Evolutionary conservation across 176 grass and related monocot species (phyloP).

Genomic region (Avena sativa): DNA sequence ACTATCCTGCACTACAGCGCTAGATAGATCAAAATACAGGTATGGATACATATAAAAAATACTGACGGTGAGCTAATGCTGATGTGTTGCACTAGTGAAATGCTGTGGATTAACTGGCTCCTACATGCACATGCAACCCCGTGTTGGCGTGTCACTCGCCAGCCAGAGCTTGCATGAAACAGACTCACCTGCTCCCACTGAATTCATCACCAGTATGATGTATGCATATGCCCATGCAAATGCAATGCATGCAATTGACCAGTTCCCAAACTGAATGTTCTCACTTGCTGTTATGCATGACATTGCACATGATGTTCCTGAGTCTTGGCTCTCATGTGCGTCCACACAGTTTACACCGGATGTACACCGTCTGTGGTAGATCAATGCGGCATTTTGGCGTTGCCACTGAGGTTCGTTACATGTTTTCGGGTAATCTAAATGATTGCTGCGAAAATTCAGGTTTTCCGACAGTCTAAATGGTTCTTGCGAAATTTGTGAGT

Average conservation of each 20-base stretch:
- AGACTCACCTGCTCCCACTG: slow-evolving; percentile 49
- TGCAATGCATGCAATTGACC: slow-evolving; percentile 22
- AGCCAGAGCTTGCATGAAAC: slow-evolving; percentile 4
- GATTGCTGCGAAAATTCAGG: not conserved
- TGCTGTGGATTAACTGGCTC: not conserved
- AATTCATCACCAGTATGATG: not conserved
- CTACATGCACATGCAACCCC: not conserved
- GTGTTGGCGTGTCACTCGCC: slow-evolving; percentile 29
- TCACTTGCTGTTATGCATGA: not conserved
- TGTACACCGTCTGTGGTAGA: not conserved
- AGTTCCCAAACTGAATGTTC: slow-evolving; percentile 35
- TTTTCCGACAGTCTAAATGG: not conserved
- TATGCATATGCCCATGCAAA: not conserved
- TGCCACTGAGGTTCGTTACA: not conserved
- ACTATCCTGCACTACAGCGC: slow-evolving; percentile 22
- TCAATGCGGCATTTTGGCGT: not conserved
- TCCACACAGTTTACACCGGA: not conserved
- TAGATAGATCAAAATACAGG: slow-evolving; percentile 13
- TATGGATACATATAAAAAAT: not conserved
- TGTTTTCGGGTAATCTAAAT: not conserved
- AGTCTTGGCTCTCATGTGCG: not conserved
- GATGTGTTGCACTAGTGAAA: slow-evolving; percentile 13
- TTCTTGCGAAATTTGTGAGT: not conserved
- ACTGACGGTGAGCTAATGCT: not conserved
- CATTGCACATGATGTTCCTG: not conserved